A percentile compares a stretch with the other conserved stretches of the same genome.
These are phyloP conservation scores for Saccharomycopsis sp. DNA, from an alignment of 805 yeast species.

Conservation along the genomic window DNA sequence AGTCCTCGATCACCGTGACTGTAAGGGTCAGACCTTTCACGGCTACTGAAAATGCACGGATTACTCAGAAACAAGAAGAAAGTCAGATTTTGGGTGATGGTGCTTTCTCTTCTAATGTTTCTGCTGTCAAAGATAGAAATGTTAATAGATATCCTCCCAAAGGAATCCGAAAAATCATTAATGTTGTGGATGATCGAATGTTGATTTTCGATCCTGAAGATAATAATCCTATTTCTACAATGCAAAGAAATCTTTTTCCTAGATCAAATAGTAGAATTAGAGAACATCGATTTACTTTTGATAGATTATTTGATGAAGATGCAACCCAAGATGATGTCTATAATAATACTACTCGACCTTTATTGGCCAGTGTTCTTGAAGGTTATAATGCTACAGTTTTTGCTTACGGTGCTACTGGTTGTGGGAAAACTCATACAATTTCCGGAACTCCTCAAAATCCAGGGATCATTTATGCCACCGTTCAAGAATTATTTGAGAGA, in stretches of 20 bases:
- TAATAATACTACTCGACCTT: constrained; percentile 53
- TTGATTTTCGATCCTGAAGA: constrained; percentile 80
- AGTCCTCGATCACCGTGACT: constrained; percentile 64
- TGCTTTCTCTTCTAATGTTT: constrained; percentile 28
- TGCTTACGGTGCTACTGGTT: constrained; percentile 97
- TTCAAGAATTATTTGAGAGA: constrained; percentile 59
- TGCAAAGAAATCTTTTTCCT: constrained; percentile 36
- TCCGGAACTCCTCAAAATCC: constrained; percentile 66
- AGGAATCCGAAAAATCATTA: constrained; percentile 59
- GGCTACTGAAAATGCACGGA: constrained; percentile 36
- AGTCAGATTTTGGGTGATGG: constrained; percentile 45
- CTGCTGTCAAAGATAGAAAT: background rate
- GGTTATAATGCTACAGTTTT: constrained; percentile 88
- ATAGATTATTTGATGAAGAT: constrained; percentile 58
- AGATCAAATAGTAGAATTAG: constrained; percentile 36
- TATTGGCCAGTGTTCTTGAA: constrained; percentile 64
- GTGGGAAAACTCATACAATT: constrained; percentile 93
- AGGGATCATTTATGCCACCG: constrained; percentile 70
- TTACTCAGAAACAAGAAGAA: constrained; percentile 30
- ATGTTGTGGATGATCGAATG: constrained; percentile 79
- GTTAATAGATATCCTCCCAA: constrained; percentile 25
- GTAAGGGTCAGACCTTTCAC: constrained; percentile 85
- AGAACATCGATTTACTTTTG: constrained; percentile 79
- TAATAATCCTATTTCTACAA: constrained; percentile 43
- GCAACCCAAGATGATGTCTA: constrained; percentile 62